phyloP scores from a whole-genome alignment of 2,329 filamentous ascomycete genomes.

The Sporothrix globosa region DNA sequence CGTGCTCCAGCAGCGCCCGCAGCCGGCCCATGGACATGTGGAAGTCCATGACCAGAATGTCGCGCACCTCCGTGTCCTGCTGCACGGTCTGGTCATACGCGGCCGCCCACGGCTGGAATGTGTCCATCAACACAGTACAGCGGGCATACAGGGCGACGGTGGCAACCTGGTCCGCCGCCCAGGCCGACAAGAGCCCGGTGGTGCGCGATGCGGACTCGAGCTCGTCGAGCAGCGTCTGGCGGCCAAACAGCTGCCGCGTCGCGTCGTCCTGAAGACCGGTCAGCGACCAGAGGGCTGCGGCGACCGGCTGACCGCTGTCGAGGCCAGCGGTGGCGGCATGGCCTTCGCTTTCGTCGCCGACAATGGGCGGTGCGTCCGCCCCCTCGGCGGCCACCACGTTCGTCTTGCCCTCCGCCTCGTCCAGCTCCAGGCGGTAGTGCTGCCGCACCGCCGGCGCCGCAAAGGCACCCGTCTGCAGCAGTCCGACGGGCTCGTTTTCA shows the following conservation, averaged over 20 bases:
- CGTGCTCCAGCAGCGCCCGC: constrained; percentile 30
- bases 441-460: constrained; percentile 28
- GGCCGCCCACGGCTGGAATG: constrained; percentile 33
- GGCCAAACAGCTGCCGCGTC: constrained; percentile 32
- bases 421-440: constrained; percentile 28
- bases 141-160: constrained; percentile 30
- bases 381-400: constrained; percentile 30
- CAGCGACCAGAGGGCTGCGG: constrained; percentile 29
- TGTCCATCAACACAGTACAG: constrained; percentile 30
- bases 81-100: constrained; percentile 31
- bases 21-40: constrained; percentile 30
- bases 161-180: constrained; percentile 29
- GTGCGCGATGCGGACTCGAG: constrained; percentile 27
- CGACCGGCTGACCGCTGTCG: neutral
- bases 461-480: constrained; percentile 28
- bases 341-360: constrained; percentile 12
- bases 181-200: constrained; percentile 11
- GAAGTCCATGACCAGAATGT: constrained; percentile 33
- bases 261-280: constrained; percentile 32
- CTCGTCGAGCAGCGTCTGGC: constrained; percentile 33
- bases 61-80: constrained; percentile 32
- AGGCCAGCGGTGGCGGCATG: neutral
- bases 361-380: constrained; percentile 26
- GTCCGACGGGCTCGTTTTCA: constrained; percentile 25
- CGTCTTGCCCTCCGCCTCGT: constrained; percentile 23